Evolutionary conservation across 225 moss, liverwort and hornwort species (phyloP).

Genomic region (Rhytidiadelphus loreus): DNA sequence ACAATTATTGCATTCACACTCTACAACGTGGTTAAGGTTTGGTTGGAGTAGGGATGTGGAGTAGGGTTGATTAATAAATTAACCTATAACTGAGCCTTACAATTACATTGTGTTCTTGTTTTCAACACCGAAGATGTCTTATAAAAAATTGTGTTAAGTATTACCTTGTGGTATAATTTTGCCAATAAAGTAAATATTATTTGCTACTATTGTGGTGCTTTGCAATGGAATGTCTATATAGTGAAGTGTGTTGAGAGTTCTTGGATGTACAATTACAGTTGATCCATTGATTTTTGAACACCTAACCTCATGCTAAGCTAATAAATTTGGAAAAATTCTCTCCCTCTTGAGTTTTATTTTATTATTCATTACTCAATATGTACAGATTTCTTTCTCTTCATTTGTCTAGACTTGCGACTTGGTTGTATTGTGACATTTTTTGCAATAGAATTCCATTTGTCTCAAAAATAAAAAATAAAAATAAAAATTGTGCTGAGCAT

Average conservation of each 20-base stretch:
- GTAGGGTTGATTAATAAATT: background rate
- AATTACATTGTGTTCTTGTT: no score
- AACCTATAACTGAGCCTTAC: background rate
- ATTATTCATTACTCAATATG: background rate
- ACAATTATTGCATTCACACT: no score
- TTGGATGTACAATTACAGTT: background rate
- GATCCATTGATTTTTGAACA: background rate
- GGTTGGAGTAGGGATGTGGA: background rate
- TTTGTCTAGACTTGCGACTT: no score
- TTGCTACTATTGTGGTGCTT: background rate
- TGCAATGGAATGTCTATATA: background rate
- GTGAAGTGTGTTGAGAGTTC: background rate
- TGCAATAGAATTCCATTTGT: no score
- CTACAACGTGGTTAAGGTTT: background rate
- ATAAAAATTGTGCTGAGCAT: no score
- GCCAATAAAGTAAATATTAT: background rate
- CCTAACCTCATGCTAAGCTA: rapidly evolving
- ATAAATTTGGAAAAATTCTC: background rate
- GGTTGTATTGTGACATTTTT: no score
- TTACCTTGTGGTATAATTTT: background rate
- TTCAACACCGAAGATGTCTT: background rate
- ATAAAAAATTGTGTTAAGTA: background rate
- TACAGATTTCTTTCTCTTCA: no score
- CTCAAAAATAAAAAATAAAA: no score
- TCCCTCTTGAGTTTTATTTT: background rate